Evolutionary conservation across 257 asterid genomes (phyloP).

Genomic region (Petunia secreta): DNA sequence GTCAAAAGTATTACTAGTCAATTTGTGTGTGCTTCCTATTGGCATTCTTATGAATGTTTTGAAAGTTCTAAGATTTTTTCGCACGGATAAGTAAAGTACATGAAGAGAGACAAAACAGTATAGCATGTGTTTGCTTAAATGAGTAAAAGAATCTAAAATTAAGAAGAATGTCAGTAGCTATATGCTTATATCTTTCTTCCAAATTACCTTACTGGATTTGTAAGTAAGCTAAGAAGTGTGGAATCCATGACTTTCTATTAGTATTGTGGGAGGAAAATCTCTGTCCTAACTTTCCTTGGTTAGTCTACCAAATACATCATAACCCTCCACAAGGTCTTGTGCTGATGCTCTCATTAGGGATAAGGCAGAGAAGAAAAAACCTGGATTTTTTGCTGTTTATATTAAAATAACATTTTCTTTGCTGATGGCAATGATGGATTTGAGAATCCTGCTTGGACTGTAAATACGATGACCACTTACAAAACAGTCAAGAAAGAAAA

Average conservation of each 20-base stretch:
- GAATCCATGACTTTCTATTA: not conserved
- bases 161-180: not conserved
- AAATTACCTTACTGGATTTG: not conserved
- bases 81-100: conserved; percentile 13
- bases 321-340: conserved; percentile 6
- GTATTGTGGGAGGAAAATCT: not conserved
- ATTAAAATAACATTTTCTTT: not conserved
- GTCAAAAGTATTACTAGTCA: too few species aligned
- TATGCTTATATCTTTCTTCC: not conserved
- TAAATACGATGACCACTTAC: not conserved
- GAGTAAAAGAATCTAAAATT: not conserved
- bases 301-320: conserved; percentile 1
- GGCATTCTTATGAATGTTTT: not conserved
- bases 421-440: not conserved
- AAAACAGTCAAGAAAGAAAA: conserved; percentile 9
- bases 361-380: not conserved
- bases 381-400: not conserved
- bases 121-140: not conserved
- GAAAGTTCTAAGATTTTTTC: not conserved
- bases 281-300: not conserved
- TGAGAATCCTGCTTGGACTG: conserved; percentile 18
- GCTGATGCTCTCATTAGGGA: not conserved
- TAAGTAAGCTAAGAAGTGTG: not conserved
- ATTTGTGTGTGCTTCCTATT: not conserved
- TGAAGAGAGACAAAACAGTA: not conserved